Conservation (phyloP, 768 basidiomycete genomes). For the Russula ochroleuca region DNA sequence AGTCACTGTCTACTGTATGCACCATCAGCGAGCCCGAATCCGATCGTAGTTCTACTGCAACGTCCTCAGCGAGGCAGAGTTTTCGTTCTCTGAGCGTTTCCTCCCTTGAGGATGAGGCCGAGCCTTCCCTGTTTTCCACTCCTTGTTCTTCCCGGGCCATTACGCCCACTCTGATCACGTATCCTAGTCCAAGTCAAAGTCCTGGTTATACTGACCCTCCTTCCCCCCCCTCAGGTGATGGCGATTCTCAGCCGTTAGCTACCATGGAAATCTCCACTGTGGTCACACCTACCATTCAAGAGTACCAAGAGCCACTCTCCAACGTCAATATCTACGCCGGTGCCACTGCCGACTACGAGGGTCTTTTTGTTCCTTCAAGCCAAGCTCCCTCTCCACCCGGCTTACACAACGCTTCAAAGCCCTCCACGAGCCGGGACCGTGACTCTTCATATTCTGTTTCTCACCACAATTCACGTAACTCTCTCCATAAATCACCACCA, state of each 20-base stretch:
- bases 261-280: not conserved
- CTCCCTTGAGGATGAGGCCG: constrained; percentile 31
- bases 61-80: constrained; percentile 33
- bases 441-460: constrained; percentile 31
- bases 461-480: constrained; percentile 31
- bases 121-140: constrained; percentile 41
- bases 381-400: constrained; percentile 44
- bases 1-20: constrained; percentile 33
- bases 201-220: constrained; percentile 38
- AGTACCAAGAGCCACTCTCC: constrained; percentile 67
- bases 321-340: constrained; percentile 55
- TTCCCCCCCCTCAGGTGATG: constrained; percentile 39
- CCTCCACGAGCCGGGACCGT: constrained; percentile 19
- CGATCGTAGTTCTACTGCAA: constrained; percentile 25
- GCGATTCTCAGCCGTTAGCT: not conserved
- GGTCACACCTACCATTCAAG: constrained; percentile 47
- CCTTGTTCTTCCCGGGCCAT: constrained; percentile 81
- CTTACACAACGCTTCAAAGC: constrained; percentile 24
- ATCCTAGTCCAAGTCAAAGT: constrained; percentile 37
- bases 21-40: constrained; percentile 39
- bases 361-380: constrained; percentile 44
- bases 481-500: constrained; percentile 32
- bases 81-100: constrained; percentile 28
- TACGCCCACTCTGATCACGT: constrained; percentile 68
- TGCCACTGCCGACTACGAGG: constrained; percentile 42